A percentile compares a stretch with the other conserved stretches of the same genome.
These are phyloP conservation scores for Metschnikowia picachoensis DNA, from an alignment of 805 yeast species.

Conservation along the genomic window DNA sequence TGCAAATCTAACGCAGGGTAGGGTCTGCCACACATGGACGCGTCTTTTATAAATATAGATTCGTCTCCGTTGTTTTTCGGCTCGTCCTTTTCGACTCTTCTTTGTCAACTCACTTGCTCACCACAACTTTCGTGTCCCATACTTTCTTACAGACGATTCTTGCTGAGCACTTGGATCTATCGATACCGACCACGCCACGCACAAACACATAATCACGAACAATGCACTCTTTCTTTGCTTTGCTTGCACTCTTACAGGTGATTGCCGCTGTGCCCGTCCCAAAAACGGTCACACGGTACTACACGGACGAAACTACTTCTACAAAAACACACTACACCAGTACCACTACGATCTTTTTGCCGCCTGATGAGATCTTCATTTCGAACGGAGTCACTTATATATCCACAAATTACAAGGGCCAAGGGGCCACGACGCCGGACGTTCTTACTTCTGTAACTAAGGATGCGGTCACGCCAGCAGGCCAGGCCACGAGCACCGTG, in stretches of 20 bases:
- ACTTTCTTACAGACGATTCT: too few relatives aligned
- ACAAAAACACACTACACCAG: constrained; percentile 41
- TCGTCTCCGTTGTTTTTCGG: background rate
- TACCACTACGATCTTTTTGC: constrained; percentile 46
- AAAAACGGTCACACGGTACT: constrained; percentile 47
- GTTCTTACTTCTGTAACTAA: constrained; percentile 30
- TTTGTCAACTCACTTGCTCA: background rate
- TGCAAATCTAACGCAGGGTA: too few relatives aligned
- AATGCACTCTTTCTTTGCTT: constrained; percentile 3
- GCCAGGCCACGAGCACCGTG: constrained; percentile 4
- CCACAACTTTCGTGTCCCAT: too few relatives aligned
- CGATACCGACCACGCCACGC: background rate
- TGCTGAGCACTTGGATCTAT: too few relatives aligned
- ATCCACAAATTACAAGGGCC: constrained; percentile 34
- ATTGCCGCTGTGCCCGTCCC: constrained; percentile 38
- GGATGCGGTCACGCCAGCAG: constrained; percentile 9
- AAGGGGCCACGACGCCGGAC: constrained; percentile 31
- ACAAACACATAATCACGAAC: background rate
- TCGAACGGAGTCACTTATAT: constrained; percentile 52
- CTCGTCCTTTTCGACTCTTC: too few relatives aligned
- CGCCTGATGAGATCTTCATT: constrained; percentile 50
- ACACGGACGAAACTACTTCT: constrained; percentile 54
- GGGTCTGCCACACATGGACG: too few relatives aligned
- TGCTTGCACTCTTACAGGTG: constrained; percentile 19
- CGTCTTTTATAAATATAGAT: background rate